Evolutionary conservation across 768 basidiomycete species (phyloP).

Genomic region (Macrolepiota fuliginosa): DNA sequence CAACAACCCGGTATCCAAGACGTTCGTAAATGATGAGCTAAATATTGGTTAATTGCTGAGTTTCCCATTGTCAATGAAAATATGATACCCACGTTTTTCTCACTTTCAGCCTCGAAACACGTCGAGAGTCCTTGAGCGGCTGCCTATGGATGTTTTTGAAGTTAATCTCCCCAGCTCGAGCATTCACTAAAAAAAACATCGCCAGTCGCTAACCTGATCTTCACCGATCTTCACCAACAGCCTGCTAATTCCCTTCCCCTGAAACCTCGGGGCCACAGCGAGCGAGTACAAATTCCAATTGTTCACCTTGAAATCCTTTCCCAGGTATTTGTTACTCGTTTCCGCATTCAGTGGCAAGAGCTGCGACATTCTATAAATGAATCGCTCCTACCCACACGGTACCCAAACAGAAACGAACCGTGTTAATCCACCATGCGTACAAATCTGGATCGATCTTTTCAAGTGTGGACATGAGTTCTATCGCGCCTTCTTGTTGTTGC

Average conservation of each 20-base stretch:
- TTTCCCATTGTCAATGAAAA: not conserved
- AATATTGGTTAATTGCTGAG: too few species aligned
- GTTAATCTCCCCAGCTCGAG: not conserved
- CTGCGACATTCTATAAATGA: not conserved
- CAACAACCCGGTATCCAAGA: not conserved
- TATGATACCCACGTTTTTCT: not conserved
- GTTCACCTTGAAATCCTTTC: not conserved
- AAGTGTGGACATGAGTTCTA: not conserved
- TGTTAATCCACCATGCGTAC: not conserved
- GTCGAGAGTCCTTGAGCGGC: not conserved
- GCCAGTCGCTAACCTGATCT: not conserved
- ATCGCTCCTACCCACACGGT: not conserved
- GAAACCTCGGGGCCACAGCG: not conserved
- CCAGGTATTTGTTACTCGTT: not conserved
- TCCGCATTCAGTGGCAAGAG: not conserved
- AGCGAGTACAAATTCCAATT: not conserved
- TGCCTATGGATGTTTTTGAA: not conserved
- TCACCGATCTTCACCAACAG: not conserved
- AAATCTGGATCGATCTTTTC: not conserved
- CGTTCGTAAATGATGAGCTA: too few species aligned
- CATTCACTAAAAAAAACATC: too few species aligned
- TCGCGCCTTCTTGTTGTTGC: not conserved
- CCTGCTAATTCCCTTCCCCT: not conserved
- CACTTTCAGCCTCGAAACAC: not conserved
- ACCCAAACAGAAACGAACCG: not conserved